Evolutionary conservation across 306 rosid genomes (phyloP).

Genomic region (Glycine tomentella): DNA sequence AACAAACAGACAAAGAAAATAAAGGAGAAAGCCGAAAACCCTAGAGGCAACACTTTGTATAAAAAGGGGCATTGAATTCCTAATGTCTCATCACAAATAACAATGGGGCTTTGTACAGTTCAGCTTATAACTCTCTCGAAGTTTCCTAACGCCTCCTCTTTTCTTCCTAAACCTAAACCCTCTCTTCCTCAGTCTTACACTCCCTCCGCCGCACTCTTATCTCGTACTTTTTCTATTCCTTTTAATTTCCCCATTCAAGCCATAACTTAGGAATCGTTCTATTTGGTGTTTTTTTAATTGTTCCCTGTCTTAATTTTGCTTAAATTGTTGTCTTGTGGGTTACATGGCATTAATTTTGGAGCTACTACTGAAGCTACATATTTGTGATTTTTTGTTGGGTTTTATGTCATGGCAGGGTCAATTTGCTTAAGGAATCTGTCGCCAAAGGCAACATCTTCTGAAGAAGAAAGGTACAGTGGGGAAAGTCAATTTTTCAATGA

Average conservation of each 20-base stretch:
- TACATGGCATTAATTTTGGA: neutral
- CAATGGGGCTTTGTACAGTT: constrained; percentile 46
- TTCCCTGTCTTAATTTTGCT: neutral
- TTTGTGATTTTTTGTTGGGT: neutral
- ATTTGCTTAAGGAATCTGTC: constrained; percentile 29
- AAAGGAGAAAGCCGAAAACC: constrained; percentile 41
- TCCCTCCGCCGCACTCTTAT: constrained; percentile 19
- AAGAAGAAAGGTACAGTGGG: constrained; percentile 49
- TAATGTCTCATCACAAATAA: neutral
- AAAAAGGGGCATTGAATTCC: constrained; percentile 7
- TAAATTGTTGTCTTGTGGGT: neutral
- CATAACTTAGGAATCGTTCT: neutral
- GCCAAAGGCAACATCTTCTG: constrained; percentile 47
- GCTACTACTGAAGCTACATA: neutral
- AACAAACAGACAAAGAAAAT: neutral
- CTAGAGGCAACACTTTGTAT: constrained; percentile 39
- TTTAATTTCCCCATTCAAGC: constrained; percentile 29
- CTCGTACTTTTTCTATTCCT: constrained; percentile 47
- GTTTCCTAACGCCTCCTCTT: neutral
- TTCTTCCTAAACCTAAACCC: constrained; percentile 18
- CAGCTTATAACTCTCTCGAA: constrained; percentile 45
- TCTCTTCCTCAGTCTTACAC: constrained; percentile 15
- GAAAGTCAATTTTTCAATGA: constrained; percentile 34
- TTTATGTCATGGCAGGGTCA: constrained; percentile 47
- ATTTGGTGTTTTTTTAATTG: neutral